Conservation (phyloP, 352 stramenopile species). For the Phytophthora megakarya region DNA sequence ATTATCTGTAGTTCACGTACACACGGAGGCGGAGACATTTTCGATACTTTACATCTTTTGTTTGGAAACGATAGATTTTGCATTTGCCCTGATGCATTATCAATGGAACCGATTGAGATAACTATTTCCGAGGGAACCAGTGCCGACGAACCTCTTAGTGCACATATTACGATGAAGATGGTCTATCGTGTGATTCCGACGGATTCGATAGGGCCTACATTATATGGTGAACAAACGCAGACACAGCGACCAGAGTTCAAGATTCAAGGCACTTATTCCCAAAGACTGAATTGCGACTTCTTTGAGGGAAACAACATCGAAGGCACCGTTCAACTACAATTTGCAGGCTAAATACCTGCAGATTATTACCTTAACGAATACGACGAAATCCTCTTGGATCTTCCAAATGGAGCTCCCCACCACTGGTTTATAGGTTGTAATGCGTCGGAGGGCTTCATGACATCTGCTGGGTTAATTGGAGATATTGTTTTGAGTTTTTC, state of each 20-base stretch:
- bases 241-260: slow-evolving; percentile 30
- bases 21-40: slow-evolving; percentile 66
- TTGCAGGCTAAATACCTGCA: slow-evolving; percentile 7
- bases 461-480: not conserved
- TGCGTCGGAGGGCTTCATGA: slow-evolving; percentile 24
- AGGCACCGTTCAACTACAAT: slow-evolving; percentile 34
- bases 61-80: slow-evolving; percentile 52
- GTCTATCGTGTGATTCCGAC: slow-evolving; percentile 44
- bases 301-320: slow-evolving; percentile 37
- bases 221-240: slow-evolving; percentile 17
- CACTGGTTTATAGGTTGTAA: slow-evolving; percentile 18
- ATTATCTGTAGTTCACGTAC: slow-evolving; percentile 69
- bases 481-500: not conserved
- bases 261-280: slow-evolving; percentile 41
- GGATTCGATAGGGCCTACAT: slow-evolving; percentile 22
- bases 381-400: slow-evolving; percentile 41
- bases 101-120: slow-evolving; percentile 53
- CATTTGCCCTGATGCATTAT: slow-evolving; percentile 53
- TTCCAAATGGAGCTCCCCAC: slow-evolving; percentile 34
- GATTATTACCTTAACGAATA: slow-evolving; percentile 30
- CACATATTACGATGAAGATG: slow-evolving; percentile 50
- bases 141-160: slow-evolving; percentile 12
- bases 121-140: slow-evolving; percentile 20
- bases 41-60: slow-evolving; percentile 63
- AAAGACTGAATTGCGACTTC: slow-evolving; percentile 23